Evolutionary conservation across 805 yeast genomes (phyloP), one percentile per base, ranked within the genome.

Genomic region (Teunomyces lycoperdinae): DNA sequence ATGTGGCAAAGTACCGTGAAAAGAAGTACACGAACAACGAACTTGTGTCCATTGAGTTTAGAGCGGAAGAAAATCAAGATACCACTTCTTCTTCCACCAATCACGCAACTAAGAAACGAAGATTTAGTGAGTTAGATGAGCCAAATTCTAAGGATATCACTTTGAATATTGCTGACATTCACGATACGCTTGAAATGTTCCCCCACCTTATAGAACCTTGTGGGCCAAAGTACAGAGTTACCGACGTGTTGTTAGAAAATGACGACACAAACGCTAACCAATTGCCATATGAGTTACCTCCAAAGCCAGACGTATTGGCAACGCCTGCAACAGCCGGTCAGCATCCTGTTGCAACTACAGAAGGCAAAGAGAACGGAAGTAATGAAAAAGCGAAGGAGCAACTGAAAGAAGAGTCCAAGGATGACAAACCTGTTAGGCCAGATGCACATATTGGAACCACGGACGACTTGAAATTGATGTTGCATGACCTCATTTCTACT

Each of bases 141-240:
- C 26, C 43, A 28, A 35, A 38, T 24, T 34, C 45, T 10, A 51
- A 54, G 32, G 62, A 62, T 20, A 60, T 77, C 5, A 76, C 78
- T 0, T 63, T 87, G 43, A 80, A 85, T 2, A 76, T 81, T 49
- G 89, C 85, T 53, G 94, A 87, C 59, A 57, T 87, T 58, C 74
- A 74, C 59, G 85, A 85, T 52, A 77, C 91, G 0, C 68, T 87
- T 17, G 79, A 73, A 44, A 73, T 83, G 53, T 75, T 78, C 40
- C 94, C 94, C 1, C 85, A 81, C 61, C 61, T 85, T 43, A 73
- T 84, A 5, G 90, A 87, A 54, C 85, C 87, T 3, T 72, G 78
- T 52, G 89, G 89, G 5, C 80, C 89, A 1, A 64, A 73, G 34
- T 70, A 75, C 38, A 68, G 82, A 44, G 62, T 87, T 14, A 64